These are phyloP conservation scores for Rhizoclosmatium globosum DNA, from an alignment of 192 early-diverging fungal species.

Conservation along the genomic window DNA sequence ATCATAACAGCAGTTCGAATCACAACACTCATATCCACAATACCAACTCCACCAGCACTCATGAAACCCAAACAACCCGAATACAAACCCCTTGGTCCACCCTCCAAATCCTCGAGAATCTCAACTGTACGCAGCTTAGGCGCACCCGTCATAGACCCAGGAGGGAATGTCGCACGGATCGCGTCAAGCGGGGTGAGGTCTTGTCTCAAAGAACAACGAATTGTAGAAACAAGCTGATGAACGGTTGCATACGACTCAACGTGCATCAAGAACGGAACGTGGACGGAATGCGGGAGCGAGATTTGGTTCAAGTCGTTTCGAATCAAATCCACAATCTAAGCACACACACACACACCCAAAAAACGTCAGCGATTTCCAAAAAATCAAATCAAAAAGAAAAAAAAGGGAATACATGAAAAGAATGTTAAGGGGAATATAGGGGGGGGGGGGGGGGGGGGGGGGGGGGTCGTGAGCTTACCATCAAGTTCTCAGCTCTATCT, in stretches of 20 bases:
- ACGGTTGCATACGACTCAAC: conserved; percentile 92
- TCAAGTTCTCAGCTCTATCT: conserved; percentile 95
- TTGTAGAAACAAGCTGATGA: conserved; percentile 92
- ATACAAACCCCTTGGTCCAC: conserved; percentile 78
- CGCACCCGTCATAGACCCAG: conserved; percentile 98
- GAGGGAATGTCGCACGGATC: conserved; percentile 84
- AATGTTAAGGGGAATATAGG: no score
- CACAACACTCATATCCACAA: conserved; percentile 84
- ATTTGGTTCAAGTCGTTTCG: conserved; percentile 91
- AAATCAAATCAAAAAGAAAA: no score
- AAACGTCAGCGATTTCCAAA: no score
- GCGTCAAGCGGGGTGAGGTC: conserved; percentile 74
- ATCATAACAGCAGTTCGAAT: conserved; percentile 87
- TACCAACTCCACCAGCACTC: conserved; percentile 57
- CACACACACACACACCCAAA: conserved; percentile 7
- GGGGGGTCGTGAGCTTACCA: conserved; percentile 62
- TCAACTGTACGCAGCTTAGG: conserved; percentile 89
- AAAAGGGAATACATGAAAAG: no score
- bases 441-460: neutral
- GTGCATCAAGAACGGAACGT: conserved; percentile 84
- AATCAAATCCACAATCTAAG: conserved; percentile 92
- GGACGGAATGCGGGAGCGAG: conserved; percentile 67
- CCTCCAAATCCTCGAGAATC: conserved; percentile 79
- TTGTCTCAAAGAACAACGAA: conserved; percentile 63
- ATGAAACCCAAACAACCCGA: conserved; percentile 93